Base-by-base conservation (phyloP, 495 filamentous ascomycete species). In the Annulohypoxylon bovei region DNA sequence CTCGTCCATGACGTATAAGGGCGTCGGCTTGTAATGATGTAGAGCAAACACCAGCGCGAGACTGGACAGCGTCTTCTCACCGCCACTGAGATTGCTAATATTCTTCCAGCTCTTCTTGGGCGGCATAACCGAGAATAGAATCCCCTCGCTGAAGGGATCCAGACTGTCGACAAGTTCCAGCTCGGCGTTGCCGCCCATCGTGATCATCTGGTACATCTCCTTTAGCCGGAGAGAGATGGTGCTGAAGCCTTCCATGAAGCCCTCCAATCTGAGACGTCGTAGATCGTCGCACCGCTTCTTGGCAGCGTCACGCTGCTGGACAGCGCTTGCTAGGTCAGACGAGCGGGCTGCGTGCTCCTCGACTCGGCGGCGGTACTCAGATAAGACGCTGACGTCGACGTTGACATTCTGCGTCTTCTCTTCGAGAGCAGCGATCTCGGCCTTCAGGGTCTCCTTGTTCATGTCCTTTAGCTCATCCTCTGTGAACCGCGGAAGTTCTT, bases 181-280 rank as follows among this genome's bases (percentile, higher is more conserved):
- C 83, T 98, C 96, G 6, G 95, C 95, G 74, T 99, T 99, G 42
- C 95, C 95, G 66, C 95, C 95, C 95, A 99, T 99, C 27, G 95
- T 99, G 80, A 99, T 99, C 95, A 99, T 98, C 80, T 98, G 95
- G 82, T 99, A 99, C 95, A 99, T 99, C 79, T 99, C 95, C 83
- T 99, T 99, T 58, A 99, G 84, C 1, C 95, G 90, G 20, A 97
- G 82, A n/a, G 94, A 97, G 77, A 99, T 99, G 59, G 87, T 90
- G 77, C 90, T 90, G 81, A 98, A 98, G 25, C 96, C 95, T 80
- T 95, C 93, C 95, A 98, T 98, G 86, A 99, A 99, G 53, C 95
- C 95, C 67, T 97, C 95, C 7, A 98, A 82, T 4, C 95, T 91
- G 28, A 95, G 84, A 3, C 92, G 92, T 6, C 95, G 91, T 49